Percentiles rank a stretch among this genome's conserved stretches.
These are phyloP conservation scores for Polygonum maritimum DNA, from an alignment of 148 eudicot species.

Conservation along the genomic window DNA sequence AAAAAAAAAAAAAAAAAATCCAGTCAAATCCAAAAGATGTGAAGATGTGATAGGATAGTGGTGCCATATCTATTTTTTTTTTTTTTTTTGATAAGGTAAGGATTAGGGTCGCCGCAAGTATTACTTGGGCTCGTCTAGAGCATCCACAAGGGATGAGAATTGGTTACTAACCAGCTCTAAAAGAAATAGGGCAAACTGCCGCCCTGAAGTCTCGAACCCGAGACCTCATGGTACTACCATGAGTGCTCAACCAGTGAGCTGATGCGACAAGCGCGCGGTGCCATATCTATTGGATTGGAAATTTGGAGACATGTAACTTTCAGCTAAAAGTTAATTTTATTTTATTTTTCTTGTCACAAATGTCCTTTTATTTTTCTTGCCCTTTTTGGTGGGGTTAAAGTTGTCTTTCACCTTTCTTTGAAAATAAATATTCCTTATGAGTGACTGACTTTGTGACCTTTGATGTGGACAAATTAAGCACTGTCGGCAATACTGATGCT, in stretches of 20 bases:
- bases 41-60: constrained; percentile 4
- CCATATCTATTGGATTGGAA: not conserved
- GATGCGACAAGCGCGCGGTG: too few species aligned
- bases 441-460: not conserved
- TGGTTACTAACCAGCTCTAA: too few species aligned
- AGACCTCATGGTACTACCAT: too few species aligned
- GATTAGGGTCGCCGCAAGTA: too few species aligned
- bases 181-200: too few species aligned
- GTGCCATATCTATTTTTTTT: not conserved
- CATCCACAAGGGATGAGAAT: too few species aligned
- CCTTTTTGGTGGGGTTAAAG: constrained; percentile 3
- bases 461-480: not conserved
- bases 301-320: not conserved
- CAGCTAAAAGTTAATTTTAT: not conserved
- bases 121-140: too few species aligned
- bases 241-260: too few species aligned
- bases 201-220: too few species aligned
- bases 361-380: not conserved
- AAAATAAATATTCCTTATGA: not conserved
- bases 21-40: constrained; percentile 8
- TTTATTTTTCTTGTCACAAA: not conserved
- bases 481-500: not conserved
- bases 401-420: constrained; percentile 5
- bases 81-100: too few species aligned
- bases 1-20: too few species aligned